A percentile compares a stretch with the other conserved stretches of the same genome.
phyloP scores from a whole-genome alignment of 23 red algal genomes.

The Gracilaria gracilis region DNA sequence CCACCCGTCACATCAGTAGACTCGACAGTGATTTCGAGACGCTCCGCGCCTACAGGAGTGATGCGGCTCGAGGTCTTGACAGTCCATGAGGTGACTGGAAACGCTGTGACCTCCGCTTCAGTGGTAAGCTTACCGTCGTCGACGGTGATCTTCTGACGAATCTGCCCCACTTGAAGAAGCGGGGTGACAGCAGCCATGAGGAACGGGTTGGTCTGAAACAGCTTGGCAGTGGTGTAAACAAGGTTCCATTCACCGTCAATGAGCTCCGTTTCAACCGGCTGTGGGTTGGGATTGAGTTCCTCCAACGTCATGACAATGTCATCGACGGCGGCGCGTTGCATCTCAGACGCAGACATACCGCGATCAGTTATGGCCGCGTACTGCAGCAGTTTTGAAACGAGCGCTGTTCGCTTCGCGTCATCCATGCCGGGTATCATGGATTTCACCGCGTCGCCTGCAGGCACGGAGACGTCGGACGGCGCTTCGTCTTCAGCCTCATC shows the following conservation, averaged over 20 bases:
- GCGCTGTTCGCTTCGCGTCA: slow-evolving; percentile 41
- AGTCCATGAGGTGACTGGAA: slow-evolving; percentile 76
- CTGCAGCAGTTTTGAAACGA: slow-evolving; percentile 55
- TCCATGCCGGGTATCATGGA: slow-evolving; percentile 35
- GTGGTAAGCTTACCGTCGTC: slow-evolving; percentile 79
- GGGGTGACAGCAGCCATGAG: slow-evolving; percentile 70
- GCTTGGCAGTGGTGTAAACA: slow-evolving; percentile 79
- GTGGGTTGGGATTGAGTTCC: slow-evolving; percentile 76
- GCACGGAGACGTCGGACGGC: slow-evolving; percentile 59
- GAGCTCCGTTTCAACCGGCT: slow-evolving; percentile 80
- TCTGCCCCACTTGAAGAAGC: slow-evolving; percentile 77
- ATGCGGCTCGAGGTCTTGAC: slow-evolving; percentile 74
- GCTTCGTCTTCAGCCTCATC: slow-evolving; percentile 45
- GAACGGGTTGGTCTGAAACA: slow-evolving; percentile 80
- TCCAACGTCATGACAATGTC: slow-evolving; percentile 89
- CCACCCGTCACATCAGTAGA: slow-evolving; percentile 82
- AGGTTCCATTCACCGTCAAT: slow-evolving; percentile 88
- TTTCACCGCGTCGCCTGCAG: slow-evolving; percentile 28
- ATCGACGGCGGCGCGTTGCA: slow-evolving; percentile 75
- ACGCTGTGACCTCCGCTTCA: slow-evolving; percentile 83
- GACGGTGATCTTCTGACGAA: slow-evolving; percentile 78
- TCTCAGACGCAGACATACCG: slow-evolving; percentile 67
- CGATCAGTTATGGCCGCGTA: slow-evolving; percentile 78
- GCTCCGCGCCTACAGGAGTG: slow-evolving; percentile 81
- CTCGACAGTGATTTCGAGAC: slow-evolving; percentile 86